These are phyloP conservation scores for Erythrobasidium hasegawianum DNA, from an alignment of 1,284 basidiomycete genomes.

Conservation along the genomic window DNA sequence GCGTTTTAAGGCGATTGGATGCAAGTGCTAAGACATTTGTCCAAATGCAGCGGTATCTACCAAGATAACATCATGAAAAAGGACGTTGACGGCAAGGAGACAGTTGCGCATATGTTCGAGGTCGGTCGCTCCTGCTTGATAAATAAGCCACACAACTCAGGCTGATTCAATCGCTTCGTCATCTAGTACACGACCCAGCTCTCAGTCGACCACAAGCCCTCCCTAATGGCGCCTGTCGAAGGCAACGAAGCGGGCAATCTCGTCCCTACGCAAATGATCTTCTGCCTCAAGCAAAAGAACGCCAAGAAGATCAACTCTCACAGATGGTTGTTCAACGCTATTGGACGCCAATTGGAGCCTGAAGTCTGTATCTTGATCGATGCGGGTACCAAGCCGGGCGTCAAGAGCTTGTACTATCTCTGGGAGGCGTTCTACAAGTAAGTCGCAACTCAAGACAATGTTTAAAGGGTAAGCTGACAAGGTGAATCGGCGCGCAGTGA, in stretches of 20 bases:
- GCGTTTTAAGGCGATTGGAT: too few species aligned
- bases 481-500: too few species aligned
- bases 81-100: conserved; percentile 79
- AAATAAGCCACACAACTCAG: background rate
- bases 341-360: conserved; percentile 80
- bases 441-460: conserved; percentile 1
- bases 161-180: background rate
- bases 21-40: too few species aligned
- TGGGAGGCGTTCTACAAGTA: conserved; percentile 84
- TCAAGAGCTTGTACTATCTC: conserved; percentile 93
- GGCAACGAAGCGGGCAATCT: conserved; percentile 65
- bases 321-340: conserved; percentile 96
- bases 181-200: conserved; percentile 54
- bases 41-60: conserved; percentile 49
- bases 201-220: conserved; percentile 73
- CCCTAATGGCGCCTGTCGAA: conserved; percentile 75
- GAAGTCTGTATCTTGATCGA: conserved; percentile 87
- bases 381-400: conserved; percentile 92
- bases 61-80: conserved; percentile 88
- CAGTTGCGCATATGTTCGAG: conserved; percentile 78
- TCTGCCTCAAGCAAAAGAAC: conserved; percentile 93
- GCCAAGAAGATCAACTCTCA: conserved; percentile 84
- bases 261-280: conserved; percentile 90
- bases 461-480: conserved; percentile 57
- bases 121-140: conserved; percentile 49